Evolutionary conservation across 208 protist genomes (phyloP), one percentile per base, ranked within the genome.

Genomic region (Trypanosoma platydactyli): DNA sequence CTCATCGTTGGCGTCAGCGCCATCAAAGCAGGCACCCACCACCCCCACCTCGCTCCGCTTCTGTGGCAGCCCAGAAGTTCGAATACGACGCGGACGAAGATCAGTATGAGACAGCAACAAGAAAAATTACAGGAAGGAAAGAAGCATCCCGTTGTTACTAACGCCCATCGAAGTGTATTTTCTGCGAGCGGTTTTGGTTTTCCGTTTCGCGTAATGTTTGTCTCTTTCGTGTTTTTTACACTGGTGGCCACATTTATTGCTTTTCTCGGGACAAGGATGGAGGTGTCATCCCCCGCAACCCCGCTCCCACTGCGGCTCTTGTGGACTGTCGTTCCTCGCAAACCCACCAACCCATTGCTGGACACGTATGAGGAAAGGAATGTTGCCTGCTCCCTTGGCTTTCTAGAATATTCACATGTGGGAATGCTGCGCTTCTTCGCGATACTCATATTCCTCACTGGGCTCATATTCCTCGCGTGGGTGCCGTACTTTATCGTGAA

Each of bases 401-500:
- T 71, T 29, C 53, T 63, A 15, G 41, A 58, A 20, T 42, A 54
- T 18, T 45, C 50, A 25, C 30, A 40, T 45, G 45, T 51, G 4
- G 45, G 52, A 16, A 24, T 18, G 3, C 35, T 63, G 25, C 42
- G 46, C 3, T 55, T 60, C 25, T 30, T 30, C 33, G 65, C 65
- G 12, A 41, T 55, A 22, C 42, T 71, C 16, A 63, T 24, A 18
- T 54, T 71, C 30, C 22, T 55, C 25, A 15, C 58, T 22, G 65
- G 65, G 25, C 16, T 62, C 25, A 15, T 71, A 5, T 63, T 58
- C 9, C 54, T 57, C 42, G 65, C 65, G 22, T 71, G 65, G 65
- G 53, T 71, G 15, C 65, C 65, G 4, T 71, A 57, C 27, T 71
- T 71, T 48, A 38, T 71, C 30, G 54, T 57, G 12, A 52, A 71